Conservation (phyloP, 164 flowering plant species). For the Chloranthus sessilifolius region DNA sequence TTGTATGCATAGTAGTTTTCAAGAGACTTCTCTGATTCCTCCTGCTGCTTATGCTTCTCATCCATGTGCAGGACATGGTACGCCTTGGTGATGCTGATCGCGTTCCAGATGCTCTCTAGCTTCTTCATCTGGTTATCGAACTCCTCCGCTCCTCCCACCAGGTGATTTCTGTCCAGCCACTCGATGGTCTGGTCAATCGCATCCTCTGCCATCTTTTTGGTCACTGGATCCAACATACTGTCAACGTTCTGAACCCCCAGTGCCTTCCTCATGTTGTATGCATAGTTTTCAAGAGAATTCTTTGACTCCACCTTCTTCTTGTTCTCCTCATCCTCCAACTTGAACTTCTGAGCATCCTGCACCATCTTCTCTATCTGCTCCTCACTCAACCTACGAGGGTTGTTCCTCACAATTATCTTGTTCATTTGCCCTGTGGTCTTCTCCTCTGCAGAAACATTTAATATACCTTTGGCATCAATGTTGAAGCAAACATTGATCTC, state of each 20-base stretch:
- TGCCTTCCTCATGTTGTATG: conserved; percentile 53
- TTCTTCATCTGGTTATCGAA: conserved; percentile 28
- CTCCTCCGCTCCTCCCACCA: conserved; percentile 44
- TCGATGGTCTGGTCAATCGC: conserved; percentile 41
- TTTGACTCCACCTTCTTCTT: conserved; percentile 55
- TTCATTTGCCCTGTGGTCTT: conserved; percentile 52
- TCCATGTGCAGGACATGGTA: conserved; percentile 29
- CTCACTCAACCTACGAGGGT: conserved; percentile 50
- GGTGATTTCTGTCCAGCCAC: conserved; percentile 45
- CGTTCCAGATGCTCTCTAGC: conserved; percentile 9
- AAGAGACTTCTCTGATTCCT: too few species aligned
- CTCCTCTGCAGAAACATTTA: conserved; percentile 57
- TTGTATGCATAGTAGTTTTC: too few species aligned
- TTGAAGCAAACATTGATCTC: conserved; percentile 46
- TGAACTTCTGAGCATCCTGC: conserved; percentile 52
- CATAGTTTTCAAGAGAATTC: conserved; percentile 47
- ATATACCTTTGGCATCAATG: conserved; percentile 51
- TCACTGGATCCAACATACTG: conserved; percentile 23
- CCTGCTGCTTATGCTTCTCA: conserved; percentile 40
- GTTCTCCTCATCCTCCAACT: conserved; percentile 49
- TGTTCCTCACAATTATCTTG: conserved; percentile 53
- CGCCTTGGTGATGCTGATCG: conserved; percentile 24
- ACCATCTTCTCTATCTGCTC: conserved; percentile 59
- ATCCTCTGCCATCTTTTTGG: conserved; percentile 48
- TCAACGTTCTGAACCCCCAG: conserved; percentile 41